A percentile compares a stretch with the other conserved stretches of the same genome.
These are phyloP conservation scores for Trebouxia sp. DNA, from an alignment of 139 green algal species.

Conservation along the genomic window DNA sequence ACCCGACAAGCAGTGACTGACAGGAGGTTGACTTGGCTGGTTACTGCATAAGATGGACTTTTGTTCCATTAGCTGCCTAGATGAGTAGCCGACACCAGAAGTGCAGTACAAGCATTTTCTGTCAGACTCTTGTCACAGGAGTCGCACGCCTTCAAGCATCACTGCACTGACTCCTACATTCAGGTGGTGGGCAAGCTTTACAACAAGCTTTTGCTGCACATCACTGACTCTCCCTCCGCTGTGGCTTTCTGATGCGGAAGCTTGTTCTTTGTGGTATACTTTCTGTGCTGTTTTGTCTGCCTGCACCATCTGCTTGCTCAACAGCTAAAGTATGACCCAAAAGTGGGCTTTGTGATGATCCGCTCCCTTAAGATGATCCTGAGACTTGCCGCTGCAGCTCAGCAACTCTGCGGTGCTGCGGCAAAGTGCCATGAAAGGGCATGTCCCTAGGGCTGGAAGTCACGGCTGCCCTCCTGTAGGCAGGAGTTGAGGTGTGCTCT, in stretches of 20 bases:
- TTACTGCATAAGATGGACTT: too few relatives aligned
- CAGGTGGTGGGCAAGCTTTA: neutral
- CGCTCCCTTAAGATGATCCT: neutral
- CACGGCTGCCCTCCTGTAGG: slow-evolving; percentile 4
- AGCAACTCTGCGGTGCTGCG: neutral
- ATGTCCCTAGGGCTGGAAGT: neutral
- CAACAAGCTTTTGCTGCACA: neutral
- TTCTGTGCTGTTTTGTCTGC: neutral
- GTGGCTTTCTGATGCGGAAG: neutral
- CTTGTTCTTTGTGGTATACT: neutral
- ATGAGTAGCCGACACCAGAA: too few relatives aligned
- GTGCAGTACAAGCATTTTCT: too few relatives aligned
- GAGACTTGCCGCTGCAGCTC: slow-evolving; percentile 1
- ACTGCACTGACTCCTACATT: too few relatives aligned
- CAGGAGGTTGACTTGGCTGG: too few relatives aligned
- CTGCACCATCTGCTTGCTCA: too few relatives aligned
- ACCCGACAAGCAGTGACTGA: too few relatives aligned
- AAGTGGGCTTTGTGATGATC: neutral
- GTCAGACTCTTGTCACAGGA: too few relatives aligned
- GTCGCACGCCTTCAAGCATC: too few relatives aligned
- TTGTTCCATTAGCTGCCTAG: too few relatives aligned
- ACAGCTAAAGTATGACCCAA: too few relatives aligned
- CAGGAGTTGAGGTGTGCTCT: neutral
- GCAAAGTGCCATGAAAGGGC: neutral
- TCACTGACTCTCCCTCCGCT: neutral